Evolutionary conservation across 1,284 basidiomycete genomes (phyloP).

Genomic region (Melanopsichium pennsylvanicum): DNA sequence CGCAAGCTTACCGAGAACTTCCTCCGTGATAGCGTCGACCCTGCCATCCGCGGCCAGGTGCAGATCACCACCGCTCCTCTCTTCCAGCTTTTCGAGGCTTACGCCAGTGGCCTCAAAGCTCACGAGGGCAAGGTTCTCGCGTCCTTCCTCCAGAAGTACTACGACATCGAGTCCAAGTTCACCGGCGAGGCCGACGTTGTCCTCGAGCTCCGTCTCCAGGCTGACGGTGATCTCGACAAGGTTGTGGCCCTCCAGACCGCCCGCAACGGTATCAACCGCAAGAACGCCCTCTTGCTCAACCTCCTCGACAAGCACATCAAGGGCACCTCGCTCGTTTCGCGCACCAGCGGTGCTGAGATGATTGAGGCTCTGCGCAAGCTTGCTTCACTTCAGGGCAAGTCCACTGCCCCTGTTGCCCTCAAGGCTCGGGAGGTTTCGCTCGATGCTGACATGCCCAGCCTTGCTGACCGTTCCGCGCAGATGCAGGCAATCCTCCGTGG

Average conservation of each 20-base stretch:
- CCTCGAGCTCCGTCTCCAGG: slow-evolving; percentile 84
- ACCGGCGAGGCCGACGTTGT: slow-evolving; percentile 90
- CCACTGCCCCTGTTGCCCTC: slow-evolving; percentile 71
- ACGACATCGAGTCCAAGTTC: slow-evolving; percentile 88
- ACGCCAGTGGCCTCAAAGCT: slow-evolving; percentile 81
- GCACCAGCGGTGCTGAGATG: slow-evolving; percentile 49
- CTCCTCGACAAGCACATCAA: slow-evolving; percentile 76
- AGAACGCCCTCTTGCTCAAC: slow-evolving; percentile 84
- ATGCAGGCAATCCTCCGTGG: slow-evolving; percentile 93
- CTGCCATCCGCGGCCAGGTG: slow-evolving; percentile 55
- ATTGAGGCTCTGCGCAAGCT: slow-evolving; percentile 67
- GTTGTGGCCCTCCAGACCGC: slow-evolving; percentile 88
- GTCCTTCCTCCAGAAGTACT: slow-evolving; percentile 77
- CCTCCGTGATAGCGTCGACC: slow-evolving; percentile 77
- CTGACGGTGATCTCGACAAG: slow-evolving; percentile 90
- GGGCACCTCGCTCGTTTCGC: slow-evolving; percentile 49
- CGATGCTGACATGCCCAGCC: slow-evolving; percentile 92
- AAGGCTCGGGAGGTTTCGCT: slow-evolving; percentile 98
- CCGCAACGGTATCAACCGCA: slow-evolving; percentile 92
- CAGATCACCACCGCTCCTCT: slow-evolving; percentile 75
- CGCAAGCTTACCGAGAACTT: slow-evolving; percentile 86
- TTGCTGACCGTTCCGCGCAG: slow-evolving; percentile 89
- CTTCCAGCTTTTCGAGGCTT: slow-evolving; percentile 81
- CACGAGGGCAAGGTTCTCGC: slow-evolving; percentile 84
- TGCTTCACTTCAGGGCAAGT: slow-evolving; percentile 75